Evolutionary conservation across 257 asterid species (phyloP).

Genomic region (Capsicum pubescens): DNA sequence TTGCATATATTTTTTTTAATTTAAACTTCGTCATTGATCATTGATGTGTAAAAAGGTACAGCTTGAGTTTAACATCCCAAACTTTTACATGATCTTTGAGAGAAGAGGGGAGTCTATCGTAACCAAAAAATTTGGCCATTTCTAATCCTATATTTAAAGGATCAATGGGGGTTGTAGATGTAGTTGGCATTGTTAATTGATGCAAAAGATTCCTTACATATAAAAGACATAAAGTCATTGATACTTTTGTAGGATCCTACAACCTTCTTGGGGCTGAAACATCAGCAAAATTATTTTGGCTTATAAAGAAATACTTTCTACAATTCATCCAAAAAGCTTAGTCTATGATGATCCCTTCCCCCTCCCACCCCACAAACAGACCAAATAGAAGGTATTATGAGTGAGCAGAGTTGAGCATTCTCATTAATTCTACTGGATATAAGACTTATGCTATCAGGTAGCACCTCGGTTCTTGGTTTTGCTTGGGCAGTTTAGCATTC

Average conservation of each 20-base stretch:
- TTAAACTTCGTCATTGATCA: no score
- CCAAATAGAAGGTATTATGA: not conserved
- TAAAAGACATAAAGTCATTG: not conserved
- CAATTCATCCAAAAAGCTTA: constrained; percentile 1
- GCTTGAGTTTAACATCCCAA: no score
- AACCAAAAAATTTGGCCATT: no score
- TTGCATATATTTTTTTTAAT: not conserved
- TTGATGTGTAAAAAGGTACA: no score
- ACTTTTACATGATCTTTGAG: no score
- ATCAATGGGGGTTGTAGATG: no score
- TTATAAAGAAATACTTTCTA: not conserved
- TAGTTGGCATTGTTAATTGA: no score
- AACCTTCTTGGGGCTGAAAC: not conserved
- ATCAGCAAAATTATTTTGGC: not conserved
- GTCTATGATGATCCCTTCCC: not conserved
- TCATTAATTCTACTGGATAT: not conserved
- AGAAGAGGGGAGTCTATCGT: no score
- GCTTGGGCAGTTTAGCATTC: not conserved
- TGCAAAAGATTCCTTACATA: not conserved
- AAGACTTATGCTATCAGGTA: not conserved
- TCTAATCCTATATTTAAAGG: no score
- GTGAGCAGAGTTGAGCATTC: not conserved
- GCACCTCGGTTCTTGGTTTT: not conserved
- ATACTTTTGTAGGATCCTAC: not conserved
- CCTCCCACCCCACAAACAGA: not conserved